Conservation (phyloP, 2,329 filamentous ascomycete species). For the Hansfordia pulvinata region DNA sequence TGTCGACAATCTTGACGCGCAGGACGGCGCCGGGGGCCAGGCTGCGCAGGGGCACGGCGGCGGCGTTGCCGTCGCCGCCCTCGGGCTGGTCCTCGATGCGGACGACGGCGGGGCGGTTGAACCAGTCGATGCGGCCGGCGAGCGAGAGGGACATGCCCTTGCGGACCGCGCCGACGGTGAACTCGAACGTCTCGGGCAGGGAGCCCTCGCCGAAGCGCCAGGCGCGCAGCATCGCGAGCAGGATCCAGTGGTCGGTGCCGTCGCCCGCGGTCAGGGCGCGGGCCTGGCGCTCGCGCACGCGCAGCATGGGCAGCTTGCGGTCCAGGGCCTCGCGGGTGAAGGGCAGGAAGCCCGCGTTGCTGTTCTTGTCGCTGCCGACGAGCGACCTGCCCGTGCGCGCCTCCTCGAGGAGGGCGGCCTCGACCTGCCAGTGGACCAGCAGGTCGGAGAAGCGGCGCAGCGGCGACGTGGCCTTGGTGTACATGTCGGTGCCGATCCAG, state of each 20-base stretch:
- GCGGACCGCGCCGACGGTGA: constrained; percentile 27
- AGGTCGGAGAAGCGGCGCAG: constrained; percentile 52
- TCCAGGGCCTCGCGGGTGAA: constrained; percentile 27
- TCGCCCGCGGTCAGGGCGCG: constrained; percentile 25
- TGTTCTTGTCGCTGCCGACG: constrained; percentile 16
- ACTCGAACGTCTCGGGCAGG: constrained; percentile 32
- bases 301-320: constrained; percentile 32
- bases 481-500: constrained; percentile 43
- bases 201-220: constrained; percentile 38
- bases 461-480: constrained; percentile 51
- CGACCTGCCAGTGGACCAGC: constrained; percentile 53
- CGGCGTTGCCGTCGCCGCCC: constrained; percentile 21
- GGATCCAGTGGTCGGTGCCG: constrained; percentile 37
- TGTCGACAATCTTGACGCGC: constrained; percentile 37
- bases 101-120: constrained; percentile 29
- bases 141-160: constrained; percentile 15
- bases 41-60: constrained; percentile 27
- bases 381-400: constrained; percentile 19
- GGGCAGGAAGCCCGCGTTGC: constrained; percentile 24
- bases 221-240: constrained; percentile 45
- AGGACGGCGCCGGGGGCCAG: constrained; percentile 40
- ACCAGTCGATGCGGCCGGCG: constrained; percentile 38
- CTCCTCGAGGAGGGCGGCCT: constrained; percentile 39
- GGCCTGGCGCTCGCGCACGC: constrained; percentile 37
- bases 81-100: no score